A percentile compares a stretch with the other conserved stretches of the same genome.
Conservation (phyloP, 768 basidiomycete species). For the Lactarius pseudohatsudake region DNA sequence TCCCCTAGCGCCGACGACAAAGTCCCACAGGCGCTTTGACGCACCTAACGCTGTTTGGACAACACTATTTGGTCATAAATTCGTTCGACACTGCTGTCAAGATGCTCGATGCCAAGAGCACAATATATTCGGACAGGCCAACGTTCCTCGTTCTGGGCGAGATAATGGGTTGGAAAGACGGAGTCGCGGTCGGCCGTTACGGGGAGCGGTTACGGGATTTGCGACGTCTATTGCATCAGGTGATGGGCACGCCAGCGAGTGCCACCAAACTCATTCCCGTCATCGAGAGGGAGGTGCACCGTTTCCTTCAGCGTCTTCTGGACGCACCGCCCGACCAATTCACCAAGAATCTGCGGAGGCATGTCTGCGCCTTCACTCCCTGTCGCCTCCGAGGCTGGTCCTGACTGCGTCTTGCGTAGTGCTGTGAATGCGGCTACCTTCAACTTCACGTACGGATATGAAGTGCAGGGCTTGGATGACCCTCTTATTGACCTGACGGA, state of each 20-base stretch:
- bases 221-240: slow-evolving; percentile 45
- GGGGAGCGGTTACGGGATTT: slow-evolving; percentile 45
- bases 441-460: slow-evolving; percentile 36
- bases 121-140: slow-evolving; percentile 51
- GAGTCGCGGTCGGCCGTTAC: slow-evolving; percentile 47
- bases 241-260: slow-evolving; percentile 37
- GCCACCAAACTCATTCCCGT: slow-evolving; percentile 2
- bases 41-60: slow-evolving; percentile 35
- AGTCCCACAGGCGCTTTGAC: slow-evolving; percentile 18
- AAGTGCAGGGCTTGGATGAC: slow-evolving; percentile 32
- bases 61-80: slow-evolving; percentile 50
- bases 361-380: background rate
- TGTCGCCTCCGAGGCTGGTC: no score
- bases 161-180: slow-evolving; percentile 43
- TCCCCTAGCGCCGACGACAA: background rate
- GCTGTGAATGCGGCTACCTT: slow-evolving; percentile 34
- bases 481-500: slow-evolving; percentile 31
- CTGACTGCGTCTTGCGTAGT: slow-evolving; percentile 17
- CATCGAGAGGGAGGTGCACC: slow-evolving; percentile 24
- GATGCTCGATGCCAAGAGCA: slow-evolving; percentile 48
- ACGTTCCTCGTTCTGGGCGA: slow-evolving; percentile 52
- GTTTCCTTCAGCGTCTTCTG: slow-evolving; percentile 19
- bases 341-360: slow-evolving; percentile 16
- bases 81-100: slow-evolving; percentile 41
- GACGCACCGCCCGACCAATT: slow-evolving; percentile 12